phyloP scores from a whole-genome alignment of 768 basidiomycete species.

The Xerocomus potaroensis region DNA sequence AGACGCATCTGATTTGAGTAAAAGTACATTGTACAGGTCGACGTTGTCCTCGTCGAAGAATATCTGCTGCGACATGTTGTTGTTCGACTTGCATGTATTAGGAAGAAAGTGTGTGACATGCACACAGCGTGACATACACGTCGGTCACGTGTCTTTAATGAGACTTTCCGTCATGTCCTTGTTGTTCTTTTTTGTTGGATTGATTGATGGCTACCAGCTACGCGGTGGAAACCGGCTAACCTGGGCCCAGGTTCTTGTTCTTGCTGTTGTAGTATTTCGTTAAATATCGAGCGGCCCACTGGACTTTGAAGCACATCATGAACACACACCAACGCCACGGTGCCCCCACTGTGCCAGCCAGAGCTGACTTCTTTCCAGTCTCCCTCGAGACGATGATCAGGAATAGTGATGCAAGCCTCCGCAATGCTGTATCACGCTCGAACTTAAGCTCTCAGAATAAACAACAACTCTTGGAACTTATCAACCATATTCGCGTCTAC shows the following conservation, averaged over 20 bases:
- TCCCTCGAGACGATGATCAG: background rate
- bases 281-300: no score
- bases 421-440: slow-evolving; percentile 2
- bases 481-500: slow-evolving; percentile 14
- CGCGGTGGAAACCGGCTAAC: no score
- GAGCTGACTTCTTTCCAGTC: no score
- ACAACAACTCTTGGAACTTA: slow-evolving; percentile 4
- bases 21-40: slow-evolving; percentile 76
- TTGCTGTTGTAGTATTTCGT: no score
- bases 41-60: slow-evolving; percentile 70
- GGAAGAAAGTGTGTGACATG: background rate
- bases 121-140: background rate
- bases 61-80: slow-evolving; percentile 56
- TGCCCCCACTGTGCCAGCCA: no score
- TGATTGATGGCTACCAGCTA: no score
- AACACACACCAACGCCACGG: no score
- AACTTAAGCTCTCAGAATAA: background rate
- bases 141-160: no score
- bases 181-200: background rate
- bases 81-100: slow-evolving; percentile 68
- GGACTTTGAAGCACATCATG: no score
- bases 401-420: background rate
- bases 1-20: slow-evolving; percentile 49
- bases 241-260: no score
- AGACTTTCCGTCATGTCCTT: no score